Evolutionary conservation across 1,139 yeast genomes (phyloP).

Genomic region (Geotrichum histeridarum): DNA sequence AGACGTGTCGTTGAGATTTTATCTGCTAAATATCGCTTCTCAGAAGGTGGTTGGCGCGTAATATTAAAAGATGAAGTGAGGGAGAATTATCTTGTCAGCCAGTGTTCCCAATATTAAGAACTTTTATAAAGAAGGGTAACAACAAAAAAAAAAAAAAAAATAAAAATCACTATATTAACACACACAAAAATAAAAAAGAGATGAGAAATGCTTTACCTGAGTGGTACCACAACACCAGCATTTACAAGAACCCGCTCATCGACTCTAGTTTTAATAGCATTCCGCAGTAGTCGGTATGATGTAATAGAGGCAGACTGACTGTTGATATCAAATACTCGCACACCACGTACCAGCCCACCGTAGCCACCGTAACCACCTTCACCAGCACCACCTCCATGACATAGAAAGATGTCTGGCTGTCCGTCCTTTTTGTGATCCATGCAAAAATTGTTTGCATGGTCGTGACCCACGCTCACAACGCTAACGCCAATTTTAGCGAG

Average conservation of each 20-base stretch:
- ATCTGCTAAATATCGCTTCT: too few relatives aligned
- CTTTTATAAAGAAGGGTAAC: too few relatives aligned
- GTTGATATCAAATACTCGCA: constrained; percentile 67
- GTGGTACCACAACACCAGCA: constrained; percentile 38
- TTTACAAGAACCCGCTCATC: constrained; percentile 58
- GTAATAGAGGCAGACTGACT: constrained; percentile 47
- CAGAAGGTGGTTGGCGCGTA: too few relatives aligned
- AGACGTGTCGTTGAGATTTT: too few relatives aligned
- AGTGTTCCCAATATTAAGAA: too few relatives aligned
- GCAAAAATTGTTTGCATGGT: constrained; percentile 91
- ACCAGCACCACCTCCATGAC: constrained; percentile 91
- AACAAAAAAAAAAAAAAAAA: not conserved
- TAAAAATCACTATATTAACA: not conserved
- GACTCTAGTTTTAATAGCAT: constrained; percentile 44
- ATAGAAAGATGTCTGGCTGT: constrained; percentile 61
- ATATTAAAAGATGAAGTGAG: too few relatives aligned
- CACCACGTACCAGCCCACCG: constrained; percentile 73
- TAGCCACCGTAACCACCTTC: constrained; percentile 95
- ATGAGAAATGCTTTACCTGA: not conserved
- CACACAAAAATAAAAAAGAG: not conserved
- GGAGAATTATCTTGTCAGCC: too few relatives aligned
- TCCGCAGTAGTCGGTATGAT: constrained; percentile 60
- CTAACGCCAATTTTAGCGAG: constrained; percentile 61
- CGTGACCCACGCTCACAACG: constrained; percentile 83
- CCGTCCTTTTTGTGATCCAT: constrained; percentile 43